phyloP scores from a whole-genome alignment of 257 asterid species.

The Parsonsia alboflavescens region DNA sequence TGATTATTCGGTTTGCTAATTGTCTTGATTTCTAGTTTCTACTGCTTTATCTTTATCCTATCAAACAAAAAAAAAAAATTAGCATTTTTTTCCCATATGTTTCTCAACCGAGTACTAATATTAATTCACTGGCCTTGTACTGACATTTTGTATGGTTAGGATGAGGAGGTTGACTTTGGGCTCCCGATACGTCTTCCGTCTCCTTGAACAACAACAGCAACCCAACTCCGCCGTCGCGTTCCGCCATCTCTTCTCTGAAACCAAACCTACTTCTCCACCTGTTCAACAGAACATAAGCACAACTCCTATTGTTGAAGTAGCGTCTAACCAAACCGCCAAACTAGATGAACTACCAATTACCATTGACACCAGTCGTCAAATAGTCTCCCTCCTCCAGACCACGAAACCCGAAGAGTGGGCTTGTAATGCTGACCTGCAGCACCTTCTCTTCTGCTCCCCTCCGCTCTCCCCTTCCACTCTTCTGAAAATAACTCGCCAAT shows the following conservation, averaged over 20 bases:
- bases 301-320: constrained; percentile 27
- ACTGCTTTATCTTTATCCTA: background rate
- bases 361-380: background rate
- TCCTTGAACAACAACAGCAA: constrained; percentile 6
- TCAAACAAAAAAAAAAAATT: background rate
- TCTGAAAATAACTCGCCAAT: constrained; percentile 57
- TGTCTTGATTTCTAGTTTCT: background rate
- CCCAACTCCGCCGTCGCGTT: constrained; percentile 17
- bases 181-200: constrained; percentile 13
- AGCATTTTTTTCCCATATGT: background rate
- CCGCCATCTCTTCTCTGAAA: constrained; percentile 22
- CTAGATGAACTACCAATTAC: constrained; percentile 27
- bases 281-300: constrained; percentile 16
- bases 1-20: background rate
- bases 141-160: background rate
- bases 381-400: constrained; percentile 6
- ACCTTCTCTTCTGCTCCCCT: constrained; percentile 38
- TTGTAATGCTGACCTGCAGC: constrained; percentile 28
- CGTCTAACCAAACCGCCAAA: constrained; percentile 40
- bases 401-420: constrained; percentile 10
- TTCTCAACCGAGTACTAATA: too few relatives aligned
- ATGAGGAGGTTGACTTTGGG: constrained; percentile 25
- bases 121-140: background rate
- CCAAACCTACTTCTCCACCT: constrained; percentile 9
- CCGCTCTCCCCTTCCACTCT: constrained; percentile 37